Evolutionary conservation across 1,284 basidiomycete genomes (phyloP).

Genomic region (Cystobasidium sp.): DNA sequence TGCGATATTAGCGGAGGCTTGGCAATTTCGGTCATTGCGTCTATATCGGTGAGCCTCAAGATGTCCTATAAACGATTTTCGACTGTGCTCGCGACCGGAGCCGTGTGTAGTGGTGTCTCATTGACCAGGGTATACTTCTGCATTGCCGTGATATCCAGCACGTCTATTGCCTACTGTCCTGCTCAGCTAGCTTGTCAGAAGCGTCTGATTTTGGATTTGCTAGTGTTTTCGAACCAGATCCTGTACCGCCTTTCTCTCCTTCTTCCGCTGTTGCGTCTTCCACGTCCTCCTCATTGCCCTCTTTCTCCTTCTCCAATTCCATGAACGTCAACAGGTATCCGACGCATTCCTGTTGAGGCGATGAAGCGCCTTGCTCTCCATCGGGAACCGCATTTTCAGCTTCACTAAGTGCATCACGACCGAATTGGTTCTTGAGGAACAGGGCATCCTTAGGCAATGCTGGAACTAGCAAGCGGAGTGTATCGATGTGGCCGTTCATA

Average conservation of each 20-base stretch:
- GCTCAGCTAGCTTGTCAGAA: not conserved
- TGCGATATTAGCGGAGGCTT: too few relatives aligned
- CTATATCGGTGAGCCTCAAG: too few relatives aligned
- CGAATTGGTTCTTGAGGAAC: slow-evolving; percentile 48
- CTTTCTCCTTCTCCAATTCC: slow-evolving; percentile 39
- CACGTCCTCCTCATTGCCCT: slow-evolving; percentile 27
- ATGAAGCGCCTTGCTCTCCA: slow-evolving; percentile 1
- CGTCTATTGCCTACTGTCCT: not conserved
- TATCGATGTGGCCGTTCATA: slow-evolving; percentile 51
- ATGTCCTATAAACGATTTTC: too few relatives aligned
- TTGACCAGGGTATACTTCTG: too few relatives aligned
- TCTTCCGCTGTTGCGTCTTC: slow-evolving; percentile 2
- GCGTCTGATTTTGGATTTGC: not conserved
- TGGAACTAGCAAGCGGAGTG: slow-evolving; percentile 50
- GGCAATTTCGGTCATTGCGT: too few relatives aligned
- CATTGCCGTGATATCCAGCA: too few relatives aligned
- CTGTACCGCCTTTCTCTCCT: not conserved
- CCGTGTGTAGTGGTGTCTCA: too few relatives aligned
- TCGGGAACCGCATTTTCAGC: slow-evolving; percentile 48
- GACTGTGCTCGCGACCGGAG: too few relatives aligned
- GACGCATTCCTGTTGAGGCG: slow-evolving; percentile 29
- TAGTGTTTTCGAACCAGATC: not conserved
- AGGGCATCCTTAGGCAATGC: slow-evolving; percentile 47
- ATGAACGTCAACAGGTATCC: slow-evolving; percentile 41
- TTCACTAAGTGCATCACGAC: slow-evolving; percentile 51